A percentile compares a stretch with the other conserved stretches of the same genome.
Evolutionary conservation across 805 yeast species (phyloP).

Genomic region (Vanderwaltozyma yarrowii): DNA sequence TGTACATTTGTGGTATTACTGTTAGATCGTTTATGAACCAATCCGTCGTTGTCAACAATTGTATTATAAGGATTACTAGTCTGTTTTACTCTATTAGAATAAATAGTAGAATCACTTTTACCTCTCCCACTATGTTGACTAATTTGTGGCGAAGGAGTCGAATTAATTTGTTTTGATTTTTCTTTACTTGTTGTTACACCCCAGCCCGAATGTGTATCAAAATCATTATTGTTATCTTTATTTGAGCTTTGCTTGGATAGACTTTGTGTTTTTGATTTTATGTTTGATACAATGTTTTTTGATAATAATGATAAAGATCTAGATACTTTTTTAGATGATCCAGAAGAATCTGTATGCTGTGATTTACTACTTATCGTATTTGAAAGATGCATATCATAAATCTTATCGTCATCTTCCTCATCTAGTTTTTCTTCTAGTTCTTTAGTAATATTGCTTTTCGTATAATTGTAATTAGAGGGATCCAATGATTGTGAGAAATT

Average conservation of each 20-base stretch:
- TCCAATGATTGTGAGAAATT: not conserved
- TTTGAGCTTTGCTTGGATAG: not conserved
- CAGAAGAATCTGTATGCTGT: not conserved
- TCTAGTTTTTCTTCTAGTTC: not conserved
- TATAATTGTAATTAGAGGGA: not conserved
- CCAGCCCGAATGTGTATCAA: constrained; percentile 29
- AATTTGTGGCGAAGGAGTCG: not conserved
- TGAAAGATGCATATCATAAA: not conserved
- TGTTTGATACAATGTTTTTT: constrained; percentile 17
- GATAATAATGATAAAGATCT: constrained; percentile 29
- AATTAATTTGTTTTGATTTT: not conserved
- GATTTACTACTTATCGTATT: not conserved
- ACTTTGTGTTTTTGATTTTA: constrained; percentile 11
- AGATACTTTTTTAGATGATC: constrained; percentile 10
- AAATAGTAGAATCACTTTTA: constrained; percentile 22
- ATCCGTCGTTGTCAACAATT: not conserved
- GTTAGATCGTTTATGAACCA: constrained; percentile 8
- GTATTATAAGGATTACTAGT: not conserved
- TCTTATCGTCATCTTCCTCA: not conserved
- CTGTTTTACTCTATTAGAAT: not conserved
- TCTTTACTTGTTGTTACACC: constrained; percentile 14
- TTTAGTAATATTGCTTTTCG: not conserved
- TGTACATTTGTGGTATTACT: constrained; percentile 8
- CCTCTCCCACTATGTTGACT: constrained; percentile 11
- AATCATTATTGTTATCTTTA: not conserved